Evolutionary conservation across 371 early-diverging fungal species (phyloP), one percentile per base, ranked within the genome.

Genomic region (Apophysomyces sp.): DNA sequence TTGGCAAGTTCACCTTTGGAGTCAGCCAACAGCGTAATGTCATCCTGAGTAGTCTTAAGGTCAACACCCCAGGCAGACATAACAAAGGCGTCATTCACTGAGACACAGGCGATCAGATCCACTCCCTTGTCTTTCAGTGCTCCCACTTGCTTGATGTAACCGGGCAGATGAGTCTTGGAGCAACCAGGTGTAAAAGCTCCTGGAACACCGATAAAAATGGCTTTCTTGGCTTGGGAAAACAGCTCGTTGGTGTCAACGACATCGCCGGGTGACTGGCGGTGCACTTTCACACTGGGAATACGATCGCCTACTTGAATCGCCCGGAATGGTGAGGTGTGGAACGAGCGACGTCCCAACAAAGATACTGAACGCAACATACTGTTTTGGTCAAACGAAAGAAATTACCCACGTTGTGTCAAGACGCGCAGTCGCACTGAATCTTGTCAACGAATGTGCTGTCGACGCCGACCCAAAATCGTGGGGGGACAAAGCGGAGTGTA

Each of bases 81-180:
- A n/a, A 90, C 90, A 71, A 86, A 90, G 41, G 87, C 86, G 61
- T 89, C 88, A 65, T 91, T 88, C 36, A 88, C 86, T 51, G 89
- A 66, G 18, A 88, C 78, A 60, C 88, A 88, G 16, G 82, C 86
- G 49, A 92, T 69, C 57, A 78, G 62, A 39, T 89, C 90, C 13
- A 92, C 77, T 5, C 90, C 90, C 41, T 86, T 77, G 52, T 81
- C 79, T 59, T 88, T 89, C 13, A 92, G 59, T 2, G 71, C 72
- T 3, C 77, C 74, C n/a, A 73, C 82, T n/a, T 83, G 57, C 56
- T 80, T 75, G 55, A 92, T 61, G 66, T 85, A 92, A 3, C 86
- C 86, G 18, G 92, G 92, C 7, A 91, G 65, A 69, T 92, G 92
- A 8, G 68, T 80, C 74, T 83, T 81, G 61, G 84, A 78, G 58